These are phyloP conservation scores for Caulochytrium protostelioides DNA, from an alignment of 371 early-diverging fungal genomes.

Conservation along the genomic window DNA sequence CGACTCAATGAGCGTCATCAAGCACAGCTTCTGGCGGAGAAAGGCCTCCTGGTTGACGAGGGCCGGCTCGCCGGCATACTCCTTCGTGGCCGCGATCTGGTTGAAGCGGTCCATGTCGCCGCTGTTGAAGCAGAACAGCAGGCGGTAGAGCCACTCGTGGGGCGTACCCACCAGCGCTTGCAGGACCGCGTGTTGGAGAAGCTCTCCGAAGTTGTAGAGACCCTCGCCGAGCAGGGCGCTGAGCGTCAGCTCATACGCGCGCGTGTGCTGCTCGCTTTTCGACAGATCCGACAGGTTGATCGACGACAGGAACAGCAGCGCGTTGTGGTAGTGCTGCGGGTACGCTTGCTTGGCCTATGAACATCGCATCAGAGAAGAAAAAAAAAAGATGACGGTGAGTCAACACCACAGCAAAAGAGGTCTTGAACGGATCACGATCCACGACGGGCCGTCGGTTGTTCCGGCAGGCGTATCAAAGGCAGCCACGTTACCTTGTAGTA, in stretches of 20 bases:
- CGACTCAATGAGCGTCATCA: constrained; percentile 86
- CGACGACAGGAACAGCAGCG: constrained; percentile 76
- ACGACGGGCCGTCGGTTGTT: not conserved
- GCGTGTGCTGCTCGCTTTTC: constrained; percentile 43
- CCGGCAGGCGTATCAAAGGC: not conserved
- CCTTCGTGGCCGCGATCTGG: constrained; percentile 15
- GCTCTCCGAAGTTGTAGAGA: constrained; percentile 95
- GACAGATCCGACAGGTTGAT: constrained; percentile 59
- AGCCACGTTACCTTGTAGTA: constrained; percentile 55
- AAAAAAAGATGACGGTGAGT: too few relatives aligned
- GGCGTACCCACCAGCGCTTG: constrained; percentile 54
- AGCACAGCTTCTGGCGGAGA: constrained; percentile 78
- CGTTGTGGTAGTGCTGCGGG: constrained; percentile 82
- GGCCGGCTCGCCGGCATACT: constrained; percentile 30
- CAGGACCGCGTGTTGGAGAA: constrained; percentile 88
- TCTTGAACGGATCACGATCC: not conserved
- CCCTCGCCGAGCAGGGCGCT: constrained; percentile 81
- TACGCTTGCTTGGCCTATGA: constrained; percentile 72
- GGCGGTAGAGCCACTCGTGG: constrained; percentile 62
- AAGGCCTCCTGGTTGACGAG: constrained; percentile 47
- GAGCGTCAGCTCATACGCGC: constrained; percentile 76
- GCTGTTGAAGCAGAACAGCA: constrained; percentile 76
- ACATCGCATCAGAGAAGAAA: too few relatives aligned
- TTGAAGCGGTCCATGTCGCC: constrained; percentile 88
- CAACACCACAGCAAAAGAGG: not conserved